Base-by-base conservation (phyloP, 208 protist species). In the Trypanosoma lewisi region DNA sequence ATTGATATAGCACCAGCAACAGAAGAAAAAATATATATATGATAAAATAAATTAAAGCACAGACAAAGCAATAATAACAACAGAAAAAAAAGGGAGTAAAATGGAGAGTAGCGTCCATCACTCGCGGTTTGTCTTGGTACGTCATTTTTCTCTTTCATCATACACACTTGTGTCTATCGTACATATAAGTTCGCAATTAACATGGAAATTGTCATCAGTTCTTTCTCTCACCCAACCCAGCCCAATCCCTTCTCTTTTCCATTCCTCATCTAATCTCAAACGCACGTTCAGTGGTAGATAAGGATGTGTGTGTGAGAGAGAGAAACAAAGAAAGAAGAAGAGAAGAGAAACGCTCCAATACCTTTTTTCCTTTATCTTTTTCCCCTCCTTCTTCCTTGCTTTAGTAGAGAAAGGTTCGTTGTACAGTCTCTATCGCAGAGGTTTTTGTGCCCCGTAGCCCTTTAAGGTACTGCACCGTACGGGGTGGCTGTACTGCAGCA, bases 381-480 rank as follows among this genome's bases (percentile, higher is more conserved):
- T n/a, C n/a, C 0, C 11, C 19, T 5, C 28, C 14, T 47, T 14
- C 25, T 31, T 28, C n/a, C 37, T 39, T 19, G n/a, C 31, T 16
- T 50, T 74, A 94, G 62, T 94, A 83, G 34, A 86, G 58, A 50
- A 97, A 89, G 9, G 82, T 82, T 37, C 77, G 47, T 56, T 86
- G 75, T 12, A 97, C 89, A 41, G 91, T 83, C 61, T 94, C 77
- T 31, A 97, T 80, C 57, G 80, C 78, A 16, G 82, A 88, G 1
- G 72, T 80, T 53, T 77, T 66, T 1, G 87, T 85, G 16, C 94
- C 94, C 14, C 94, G 79, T 21, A 97, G 67, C 4, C 91, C 91
- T 63, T 95, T 93, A 17, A 97, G 51, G 65, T 97, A 97, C 62
- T 89, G 83, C 55, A 92, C 85, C 14, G 83, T 78, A 36, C 80